A percentile compares a stretch with the other conserved stretches of the same genome.
Conservation (phyloP, 805 yeast species). For the Lachancea meyersii region DNA sequence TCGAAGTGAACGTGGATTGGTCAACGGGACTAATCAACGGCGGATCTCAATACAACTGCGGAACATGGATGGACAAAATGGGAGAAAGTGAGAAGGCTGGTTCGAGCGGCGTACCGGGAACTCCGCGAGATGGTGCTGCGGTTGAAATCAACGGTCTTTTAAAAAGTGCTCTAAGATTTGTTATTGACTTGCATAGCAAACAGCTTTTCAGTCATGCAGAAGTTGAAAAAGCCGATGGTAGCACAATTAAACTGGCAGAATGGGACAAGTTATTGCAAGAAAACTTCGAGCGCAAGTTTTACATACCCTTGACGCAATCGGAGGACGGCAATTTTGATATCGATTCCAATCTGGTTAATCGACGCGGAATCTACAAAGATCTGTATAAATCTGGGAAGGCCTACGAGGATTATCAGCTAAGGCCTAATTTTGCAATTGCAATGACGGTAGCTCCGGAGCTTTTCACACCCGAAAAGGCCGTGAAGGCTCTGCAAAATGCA, state of each 20-base stretch:
- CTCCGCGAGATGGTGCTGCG: constrained; percentile 97
- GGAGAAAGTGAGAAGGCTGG: constrained; percentile 86
- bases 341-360: constrained; percentile 60
- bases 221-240: constrained; percentile 58
- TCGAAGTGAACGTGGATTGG: constrained; percentile 80
- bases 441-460: constrained; percentile 93
- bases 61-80: constrained; percentile 99
- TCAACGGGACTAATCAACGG: constrained; percentile 80
- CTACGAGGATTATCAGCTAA: constrained; percentile 86
- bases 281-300: constrained; percentile 75
- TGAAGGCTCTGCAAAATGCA: constrained; percentile 61
- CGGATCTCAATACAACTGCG: constrained; percentile 89
- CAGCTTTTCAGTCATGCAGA: constrained; percentile 52
- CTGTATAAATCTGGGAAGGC: constrained; percentile 74
- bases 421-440: constrained; percentile 91
- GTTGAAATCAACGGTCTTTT: constrained; percentile 84
- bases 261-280: constrained; percentile 70
- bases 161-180: constrained; percentile 80
- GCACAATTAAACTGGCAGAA: constrained; percentile 46
- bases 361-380: constrained; percentile 94
- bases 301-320: constrained; percentile 57
- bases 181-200: constrained; percentile 46
- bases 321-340: constrained; percentile 60
- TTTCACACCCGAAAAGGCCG: constrained; percentile 56
- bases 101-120: constrained; percentile 89